These are phyloP conservation scores for Starmerella potacharoeniae DNA, from an alignment of 805 yeast species.

Conservation along the genomic window DNA sequence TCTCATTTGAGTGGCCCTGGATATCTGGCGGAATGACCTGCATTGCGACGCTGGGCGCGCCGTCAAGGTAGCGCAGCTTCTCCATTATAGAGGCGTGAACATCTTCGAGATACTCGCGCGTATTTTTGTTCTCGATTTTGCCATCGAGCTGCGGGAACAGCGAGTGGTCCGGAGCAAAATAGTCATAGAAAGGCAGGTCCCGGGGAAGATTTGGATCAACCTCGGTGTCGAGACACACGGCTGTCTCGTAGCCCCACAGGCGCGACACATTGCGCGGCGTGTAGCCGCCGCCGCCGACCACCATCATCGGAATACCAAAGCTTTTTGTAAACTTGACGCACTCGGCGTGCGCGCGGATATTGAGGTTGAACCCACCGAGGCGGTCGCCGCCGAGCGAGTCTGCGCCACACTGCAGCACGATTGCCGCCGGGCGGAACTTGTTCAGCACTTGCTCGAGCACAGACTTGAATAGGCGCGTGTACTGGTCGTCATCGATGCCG, in stretches of 20 bases:
- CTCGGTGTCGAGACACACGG: constrained; percentile 68
- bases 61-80: constrained; percentile 66
- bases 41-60: constrained; percentile 94
- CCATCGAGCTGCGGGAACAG: constrained; percentile 77
- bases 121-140: constrained; percentile 72
- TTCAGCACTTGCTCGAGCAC: constrained; percentile 81
- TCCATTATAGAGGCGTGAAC: constrained; percentile 66
- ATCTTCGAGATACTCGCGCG: constrained; percentile 70
- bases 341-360: constrained; percentile 91
- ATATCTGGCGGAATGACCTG: constrained; percentile 70
- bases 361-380: constrained; percentile 87
- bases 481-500: constrained; percentile 86
- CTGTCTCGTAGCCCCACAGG: constrained; percentile 90
- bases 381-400: constrained; percentile 94
- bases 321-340: constrained; percentile 81
- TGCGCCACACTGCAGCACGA: constrained; percentile 97
- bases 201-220: constrained; percentile 68
- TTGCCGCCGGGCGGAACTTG: constrained; percentile 85
- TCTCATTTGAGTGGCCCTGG: constrained; percentile 31
- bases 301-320: constrained; percentile 82
- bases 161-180: constrained; percentile 85
- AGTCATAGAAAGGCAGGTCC: constrained; percentile 60
- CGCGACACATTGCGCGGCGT: constrained; percentile 95
- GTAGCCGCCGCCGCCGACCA: constrained; percentile 97
- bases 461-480: constrained; percentile 48